These are phyloP conservation scores for Thermothielavioides terrestris DNA, from an alignment of 495 filamentous ascomycete species.

Conservation along the genomic window DNA sequence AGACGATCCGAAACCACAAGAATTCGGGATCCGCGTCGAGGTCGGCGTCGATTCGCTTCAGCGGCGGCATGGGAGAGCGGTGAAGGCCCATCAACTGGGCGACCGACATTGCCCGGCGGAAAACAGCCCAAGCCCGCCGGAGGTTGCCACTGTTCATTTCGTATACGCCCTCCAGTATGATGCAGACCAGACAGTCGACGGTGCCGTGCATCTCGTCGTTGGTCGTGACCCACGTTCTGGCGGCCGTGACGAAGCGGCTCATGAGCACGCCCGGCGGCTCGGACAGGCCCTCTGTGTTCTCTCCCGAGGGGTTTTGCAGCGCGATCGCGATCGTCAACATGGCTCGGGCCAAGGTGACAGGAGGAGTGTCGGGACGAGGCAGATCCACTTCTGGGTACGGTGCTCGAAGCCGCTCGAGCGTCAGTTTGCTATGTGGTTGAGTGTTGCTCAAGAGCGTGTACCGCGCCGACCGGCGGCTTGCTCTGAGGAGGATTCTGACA, in stretches of 20 bases:
- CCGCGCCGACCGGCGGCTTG: not conserved
- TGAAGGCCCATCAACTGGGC: constrained; percentile 39
- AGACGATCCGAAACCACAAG: constrained; percentile 31
- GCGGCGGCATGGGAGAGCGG: constrained; percentile 15
- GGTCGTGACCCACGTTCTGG: constrained; percentile 34
- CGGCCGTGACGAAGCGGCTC: constrained; percentile 28
- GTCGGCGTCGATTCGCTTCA: constrained; percentile 11
- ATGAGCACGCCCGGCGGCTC: constrained; percentile 22
- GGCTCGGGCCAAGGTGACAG: constrained; percentile 34
- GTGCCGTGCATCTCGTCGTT: constrained; percentile 39
- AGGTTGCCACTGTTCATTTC: constrained; percentile 41
- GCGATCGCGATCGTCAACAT: constrained; percentile 37
- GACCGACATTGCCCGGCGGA: constrained; percentile 35
- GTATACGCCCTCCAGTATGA: constrained; percentile 41
- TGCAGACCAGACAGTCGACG: constrained; percentile 42
- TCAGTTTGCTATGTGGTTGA: not conserved
- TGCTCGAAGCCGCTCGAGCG: not conserved
- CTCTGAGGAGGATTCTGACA: not conserved
- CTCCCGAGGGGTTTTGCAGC: constrained; percentile 28
- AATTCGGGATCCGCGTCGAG: constrained; percentile 11
- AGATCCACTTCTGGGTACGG: not conserved
- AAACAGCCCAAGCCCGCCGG: constrained; percentile 34
- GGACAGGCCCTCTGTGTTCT: constrained; percentile 8
- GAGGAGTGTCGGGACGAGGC: constrained; percentile 31
- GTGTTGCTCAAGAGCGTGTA: not conserved